A percentile compares a stretch with the other conserved stretches of the same genome.
phyloP scores from a whole-genome alignment of 148 eudicot genomes.

The Silene latifolia region DNA sequence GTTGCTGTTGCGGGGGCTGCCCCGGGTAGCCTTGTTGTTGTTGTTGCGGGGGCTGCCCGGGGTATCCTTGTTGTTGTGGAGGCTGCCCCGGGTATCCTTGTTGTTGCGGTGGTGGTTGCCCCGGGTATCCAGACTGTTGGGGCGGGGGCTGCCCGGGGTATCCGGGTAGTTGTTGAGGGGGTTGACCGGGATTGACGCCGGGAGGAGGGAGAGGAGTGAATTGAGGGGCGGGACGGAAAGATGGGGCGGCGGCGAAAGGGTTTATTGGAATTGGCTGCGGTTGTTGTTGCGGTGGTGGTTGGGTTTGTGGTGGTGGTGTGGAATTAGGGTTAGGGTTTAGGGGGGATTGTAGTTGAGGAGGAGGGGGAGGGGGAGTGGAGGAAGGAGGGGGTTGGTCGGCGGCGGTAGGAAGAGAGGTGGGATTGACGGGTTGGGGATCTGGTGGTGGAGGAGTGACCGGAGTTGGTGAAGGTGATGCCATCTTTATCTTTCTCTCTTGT shows the following conservation, averaged over 20 bases:
- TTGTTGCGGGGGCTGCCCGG: slow-evolving; percentile 42
- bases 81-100: background rate
- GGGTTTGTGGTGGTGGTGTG: slow-evolving; percentile 9
- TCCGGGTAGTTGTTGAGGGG: slow-evolving; percentile 24
- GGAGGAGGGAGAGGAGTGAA: slow-evolving; percentile 44
- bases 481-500: too few species aligned
- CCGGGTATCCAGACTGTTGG: slow-evolving; percentile 14
- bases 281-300: slow-evolving; percentile 13
- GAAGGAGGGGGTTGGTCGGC: background rate
- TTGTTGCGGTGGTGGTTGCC: slow-evolving; percentile 30
- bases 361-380: slow-evolving; percentile 7
- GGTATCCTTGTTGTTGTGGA: slow-evolving; percentile 26
- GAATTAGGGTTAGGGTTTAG: slow-evolving; percentile 13
- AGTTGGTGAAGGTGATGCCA: slow-evolving; percentile 32
- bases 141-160: background rate
- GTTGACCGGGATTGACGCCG: slow-evolving; percentile 35
- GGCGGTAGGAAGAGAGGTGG: background rate
- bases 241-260: slow-evolving; percentile 19
- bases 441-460: slow-evolving; percentile 7
- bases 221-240: slow-evolving; percentile 50
- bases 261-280: slow-evolving; percentile 13
- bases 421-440: background rate
- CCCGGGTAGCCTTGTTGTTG: slow-evolving; percentile 20
- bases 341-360: background rate
- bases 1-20: background rate